Conservation (phyloP, 2,329 filamentous ascomycete genomes). For the Coccinonectria pachysandricola region DNA sequence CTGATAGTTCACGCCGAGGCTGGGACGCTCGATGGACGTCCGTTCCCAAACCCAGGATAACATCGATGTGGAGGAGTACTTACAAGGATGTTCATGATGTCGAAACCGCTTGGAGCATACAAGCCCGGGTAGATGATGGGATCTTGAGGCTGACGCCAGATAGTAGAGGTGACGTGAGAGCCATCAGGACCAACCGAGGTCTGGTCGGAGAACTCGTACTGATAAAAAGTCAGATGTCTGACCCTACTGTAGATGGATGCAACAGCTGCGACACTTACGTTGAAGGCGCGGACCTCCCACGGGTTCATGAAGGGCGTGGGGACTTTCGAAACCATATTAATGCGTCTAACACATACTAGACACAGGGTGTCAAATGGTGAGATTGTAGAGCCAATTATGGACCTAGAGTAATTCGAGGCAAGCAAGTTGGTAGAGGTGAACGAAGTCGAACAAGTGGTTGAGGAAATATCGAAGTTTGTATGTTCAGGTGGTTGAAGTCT, state of each 20-base stretch:
- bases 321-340: not conserved
- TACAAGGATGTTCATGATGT: conserved; percentile 47
- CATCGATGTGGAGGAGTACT: conserved; percentile 12
- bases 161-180: conserved; percentile 6
- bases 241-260: too few relatives aligned
- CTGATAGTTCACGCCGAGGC: too few relatives aligned
- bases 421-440: too few relatives aligned
- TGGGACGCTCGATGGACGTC: too few relatives aligned
- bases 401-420: too few relatives aligned
- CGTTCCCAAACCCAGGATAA: conserved; percentile 1
- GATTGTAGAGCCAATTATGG: too few relatives aligned
- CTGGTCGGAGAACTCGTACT: conserved; percentile 19
- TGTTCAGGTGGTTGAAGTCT: too few relatives aligned
- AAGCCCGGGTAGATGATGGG: conserved; percentile 45
- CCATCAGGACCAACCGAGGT: conserved; percentile 12
- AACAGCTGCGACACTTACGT: conserved; percentile 9
- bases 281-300: conserved; percentile 16
- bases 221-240: conserved; percentile 2
- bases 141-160: conserved; percentile 26
- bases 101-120: conserved; percentile 44
- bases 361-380: too few relatives aligned
- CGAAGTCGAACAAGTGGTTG: too few relatives aligned
- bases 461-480: too few relatives aligned
- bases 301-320: conserved; percentile 11
- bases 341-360: too few relatives aligned